Base-by-base conservation (phyloP, 768 basidiomycete species). In the Sporobolomyces pararoseus region DNA sequence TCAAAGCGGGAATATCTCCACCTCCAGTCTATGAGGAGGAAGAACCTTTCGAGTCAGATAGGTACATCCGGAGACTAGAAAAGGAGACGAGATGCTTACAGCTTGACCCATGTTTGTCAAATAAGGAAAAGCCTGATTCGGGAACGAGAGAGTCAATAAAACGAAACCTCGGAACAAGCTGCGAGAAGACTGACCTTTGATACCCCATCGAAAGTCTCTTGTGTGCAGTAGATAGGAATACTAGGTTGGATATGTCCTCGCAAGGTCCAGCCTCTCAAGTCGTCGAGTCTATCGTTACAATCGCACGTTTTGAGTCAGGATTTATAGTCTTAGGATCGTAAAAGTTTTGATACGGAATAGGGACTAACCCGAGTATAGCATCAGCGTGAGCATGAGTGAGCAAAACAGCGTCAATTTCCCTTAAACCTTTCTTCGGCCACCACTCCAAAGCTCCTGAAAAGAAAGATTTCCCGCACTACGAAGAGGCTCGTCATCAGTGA, bases 241-340 rank as follows among this genome's bases (percentile, higher is more conserved):
- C 86, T 82, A 1, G 82, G 70, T 78, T 91, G 89, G 51, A 91
- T 87, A 25, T 84, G 83, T 39, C 82, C 78, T 44, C 79, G 74
- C 72, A 90, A 78, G 3, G 90, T 91, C 90, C 90, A 91, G 60
- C 84, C 89, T 89, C 91, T 83, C 44, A 94, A 81, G 79, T 95
- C 92, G 80, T 95, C 92, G 65, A 95, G 79, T 4, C 59, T 61
- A 42, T 42, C n/a, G n/a, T 42, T 17, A 42, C 17, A 9, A 9
- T 42, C 39, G 39, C 39, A 42, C n/a, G n/a, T n/a, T n/a, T n/a
- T n/a, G n/a, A n/a, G n/a, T n/a, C n/a, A n/a, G n/a, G n/a, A n/a
- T n/a, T n/a, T n/a, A n/a, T n/a, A n/a, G n/a, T n/a, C n/a, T n/a
- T n/a, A n/a, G n/a, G n/a, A n/a, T n/a, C n/a, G n/a, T n/a, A n/a